These are phyloP conservation scores for Claviceps cyperi DNA, from an alignment of 2,329 filamentous ascomycete species.

Conservation along the genomic window DNA sequence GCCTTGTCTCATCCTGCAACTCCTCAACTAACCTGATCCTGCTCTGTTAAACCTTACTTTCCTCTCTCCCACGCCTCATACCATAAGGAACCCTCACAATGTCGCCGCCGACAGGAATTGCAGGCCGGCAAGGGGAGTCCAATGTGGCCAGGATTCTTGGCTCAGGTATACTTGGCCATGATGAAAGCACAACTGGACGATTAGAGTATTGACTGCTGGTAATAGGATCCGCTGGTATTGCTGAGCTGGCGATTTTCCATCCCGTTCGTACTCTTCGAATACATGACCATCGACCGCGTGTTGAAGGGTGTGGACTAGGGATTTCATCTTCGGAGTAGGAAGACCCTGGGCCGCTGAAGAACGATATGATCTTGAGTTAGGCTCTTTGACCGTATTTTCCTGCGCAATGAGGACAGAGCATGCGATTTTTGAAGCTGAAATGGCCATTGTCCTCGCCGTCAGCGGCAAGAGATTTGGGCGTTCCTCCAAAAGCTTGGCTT, in stretches of 20 bases:
- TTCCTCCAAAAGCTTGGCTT: too few relatives aligned
- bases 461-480: too few relatives aligned
- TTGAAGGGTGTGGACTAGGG: too few relatives aligned
- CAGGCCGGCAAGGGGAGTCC: constrained; percentile 60
- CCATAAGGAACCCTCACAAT: constrained; percentile 24
- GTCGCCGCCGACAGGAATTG: constrained; percentile 40
- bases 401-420: too few relatives aligned
- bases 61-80: not conserved
- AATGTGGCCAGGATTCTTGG: constrained; percentile 77
- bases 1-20: not conserved
- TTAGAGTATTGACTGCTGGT: constrained; percentile 10
- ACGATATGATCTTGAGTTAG: too few relatives aligned
- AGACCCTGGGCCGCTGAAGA: too few relatives aligned
- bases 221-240: constrained; percentile 78
- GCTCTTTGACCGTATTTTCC: too few relatives aligned
- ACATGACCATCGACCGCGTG: not conserved
- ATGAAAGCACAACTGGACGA: not conserved
- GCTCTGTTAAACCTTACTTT: not conserved
- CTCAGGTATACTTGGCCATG: constrained; percentile 49
- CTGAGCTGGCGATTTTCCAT: constrained; percentile 86
- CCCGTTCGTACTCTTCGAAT: constrained; percentile 41
- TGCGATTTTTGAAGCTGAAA: too few relatives aligned
- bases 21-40: not conserved
- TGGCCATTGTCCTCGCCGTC: too few relatives aligned
- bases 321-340: too few relatives aligned